phyloP scores from a whole-genome alignment of 177 flowering plant genomes.

The Telopea speciosissima region DNA sequence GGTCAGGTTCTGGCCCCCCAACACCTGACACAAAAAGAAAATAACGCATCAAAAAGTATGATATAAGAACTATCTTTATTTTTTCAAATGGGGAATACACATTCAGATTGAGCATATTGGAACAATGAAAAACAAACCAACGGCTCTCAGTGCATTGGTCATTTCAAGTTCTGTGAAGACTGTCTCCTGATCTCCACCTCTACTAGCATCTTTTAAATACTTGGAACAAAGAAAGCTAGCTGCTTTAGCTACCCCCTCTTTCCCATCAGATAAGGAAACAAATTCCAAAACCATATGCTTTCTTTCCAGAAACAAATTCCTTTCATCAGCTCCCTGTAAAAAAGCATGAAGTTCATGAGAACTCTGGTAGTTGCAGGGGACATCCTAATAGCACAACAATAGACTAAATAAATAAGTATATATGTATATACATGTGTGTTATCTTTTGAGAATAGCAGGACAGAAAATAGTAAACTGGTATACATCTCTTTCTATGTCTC shows the following conservation, averaged over 20 bases:
- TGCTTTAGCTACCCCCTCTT: conserved; percentile 77
- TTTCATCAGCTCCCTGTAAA: conserved; percentile 40
- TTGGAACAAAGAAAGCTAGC: conserved; percentile 55
- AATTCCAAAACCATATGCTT: conserved; percentile 51
- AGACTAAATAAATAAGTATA: no score
- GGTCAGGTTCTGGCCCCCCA: conserved; percentile 67
- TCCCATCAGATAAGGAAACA: conserved; percentile 65
- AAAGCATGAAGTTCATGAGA: neutral
- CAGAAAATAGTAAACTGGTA: no score
- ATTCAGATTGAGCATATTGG: neutral
- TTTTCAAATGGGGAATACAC: no score
- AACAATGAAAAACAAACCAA: conserved; percentile 43
- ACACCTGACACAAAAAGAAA: conserved; percentile 40
- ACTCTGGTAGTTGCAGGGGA: neutral
- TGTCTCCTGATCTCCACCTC: conserved; percentile 20
- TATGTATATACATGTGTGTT: no score
- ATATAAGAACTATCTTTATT: neutral
- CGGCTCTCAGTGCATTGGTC: conserved; percentile 48
- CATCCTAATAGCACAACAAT: neutral
- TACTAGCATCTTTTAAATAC: conserved; percentile 24
- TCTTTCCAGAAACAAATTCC: conserved; percentile 12
- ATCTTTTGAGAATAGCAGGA: neutral
- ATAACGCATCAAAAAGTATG: neutral
- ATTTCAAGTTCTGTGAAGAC: conserved; percentile 55
- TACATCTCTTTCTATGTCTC: no score